phyloP scores from a whole-genome alignment of 1,284 basidiomycete species.

The Leucoagaricus sp. region DNA sequence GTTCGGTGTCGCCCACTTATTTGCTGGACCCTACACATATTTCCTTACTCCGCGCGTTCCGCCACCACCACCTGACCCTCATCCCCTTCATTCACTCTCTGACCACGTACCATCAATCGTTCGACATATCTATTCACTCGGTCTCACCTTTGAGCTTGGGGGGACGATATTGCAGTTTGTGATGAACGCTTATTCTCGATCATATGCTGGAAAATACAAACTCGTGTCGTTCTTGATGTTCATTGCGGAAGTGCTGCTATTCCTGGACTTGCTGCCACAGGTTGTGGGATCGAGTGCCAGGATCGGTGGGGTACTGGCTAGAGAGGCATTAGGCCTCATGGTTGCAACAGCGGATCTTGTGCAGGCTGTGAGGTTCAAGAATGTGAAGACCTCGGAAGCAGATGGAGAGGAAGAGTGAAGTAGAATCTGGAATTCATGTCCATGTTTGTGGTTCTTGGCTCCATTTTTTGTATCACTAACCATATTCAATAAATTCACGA shows the following conservation, averaged over 20 bases:
- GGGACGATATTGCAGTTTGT: slow-evolving; percentile 28
- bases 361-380: slow-evolving; percentile 10
- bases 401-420: not conserved
- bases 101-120: slow-evolving; percentile 11
- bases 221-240: slow-evolving; percentile 17
- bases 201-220: slow-evolving; percentile 31
- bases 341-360: not conserved
- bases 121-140: slow-evolving; percentile 9
- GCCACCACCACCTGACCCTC: slow-evolving; percentile 14
- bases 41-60: slow-evolving; percentile 21
- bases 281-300: slow-evolving; percentile 10
- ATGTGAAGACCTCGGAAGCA: slow-evolving; percentile 2
- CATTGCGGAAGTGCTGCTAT: not conserved
- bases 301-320: not conserved
- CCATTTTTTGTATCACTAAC: too few species aligned
- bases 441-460: too few species aligned
- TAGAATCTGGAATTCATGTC: not conserved
- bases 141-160: slow-evolving; percentile 21
- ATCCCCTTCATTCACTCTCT: not conserved
- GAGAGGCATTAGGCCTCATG: not conserved
- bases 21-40: slow-evolving; percentile 14
- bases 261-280: not conserved
- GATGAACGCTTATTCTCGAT: slow-evolving; percentile 27
- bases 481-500: too few species aligned
- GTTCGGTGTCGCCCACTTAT: slow-evolving; percentile 20